These are phyloP conservation scores for Diatrype stigma DNA, from an alignment of 2,329 filamentous ascomycete genomes.

Conservation along the genomic window DNA sequence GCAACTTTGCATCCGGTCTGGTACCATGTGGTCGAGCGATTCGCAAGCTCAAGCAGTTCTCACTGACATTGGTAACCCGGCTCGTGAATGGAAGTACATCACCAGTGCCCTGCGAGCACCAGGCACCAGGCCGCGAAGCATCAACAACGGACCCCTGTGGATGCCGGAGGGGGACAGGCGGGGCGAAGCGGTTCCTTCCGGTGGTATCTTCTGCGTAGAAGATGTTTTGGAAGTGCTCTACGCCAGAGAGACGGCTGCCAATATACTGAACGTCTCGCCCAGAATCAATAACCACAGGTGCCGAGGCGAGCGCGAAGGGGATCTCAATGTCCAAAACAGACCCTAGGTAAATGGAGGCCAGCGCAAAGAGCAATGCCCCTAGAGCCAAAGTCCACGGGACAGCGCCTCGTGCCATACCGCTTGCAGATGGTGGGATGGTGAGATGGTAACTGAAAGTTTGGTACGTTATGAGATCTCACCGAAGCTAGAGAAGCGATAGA, in stretches of 20 bases:
- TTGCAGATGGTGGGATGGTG: too few species aligned
- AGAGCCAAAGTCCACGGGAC: too few species aligned
- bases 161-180: slow-evolving; percentile 19
- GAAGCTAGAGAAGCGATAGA: too few species aligned
- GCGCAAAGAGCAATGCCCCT: too few species aligned
- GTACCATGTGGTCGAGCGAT: slow-evolving; percentile 16
- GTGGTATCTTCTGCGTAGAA: slow-evolving; percentile 27
- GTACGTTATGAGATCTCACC: too few species aligned
- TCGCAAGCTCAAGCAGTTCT: slow-evolving; percentile 21
- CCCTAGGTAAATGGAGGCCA: too few species aligned
- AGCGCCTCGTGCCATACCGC: too few species aligned
- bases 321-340: too few species aligned
- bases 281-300: slow-evolving; percentile 2
- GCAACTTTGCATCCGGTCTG: slow-evolving; percentile 9
- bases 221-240: slow-evolving; percentile 30
- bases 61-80: slow-evolving; percentile 17
- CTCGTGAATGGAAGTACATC: slow-evolving; percentile 18
- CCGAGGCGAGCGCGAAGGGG: too few species aligned
- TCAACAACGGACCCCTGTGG: slow-evolving; percentile 17
- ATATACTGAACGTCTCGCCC: slow-evolving; percentile 17
- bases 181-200: slow-evolving; percentile 26
- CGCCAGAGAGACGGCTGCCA: slow-evolving; percentile 17
- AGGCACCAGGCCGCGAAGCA: slow-evolving; percentile 24
- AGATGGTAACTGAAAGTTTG: too few species aligned
- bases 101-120: slow-evolving; percentile 24